Conservation (phyloP, 768 basidiomycete species). For the Boletus vermiculosoides region DNA sequence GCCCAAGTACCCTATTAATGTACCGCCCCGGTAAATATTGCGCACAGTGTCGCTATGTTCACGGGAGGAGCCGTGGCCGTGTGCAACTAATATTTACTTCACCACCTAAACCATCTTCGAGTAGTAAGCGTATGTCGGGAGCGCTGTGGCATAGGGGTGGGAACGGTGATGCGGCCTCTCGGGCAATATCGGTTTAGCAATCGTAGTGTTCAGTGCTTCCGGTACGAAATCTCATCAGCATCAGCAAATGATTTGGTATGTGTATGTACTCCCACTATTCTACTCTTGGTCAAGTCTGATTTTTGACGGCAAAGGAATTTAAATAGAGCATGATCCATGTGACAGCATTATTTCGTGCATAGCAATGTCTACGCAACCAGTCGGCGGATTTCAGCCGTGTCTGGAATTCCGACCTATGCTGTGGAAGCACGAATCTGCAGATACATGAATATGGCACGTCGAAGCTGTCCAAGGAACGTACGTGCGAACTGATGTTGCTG, state of each 20-base stretch:
- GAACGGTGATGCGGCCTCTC: background rate
- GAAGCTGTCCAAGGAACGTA: constrained; percentile 1
- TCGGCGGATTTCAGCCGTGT: background rate
- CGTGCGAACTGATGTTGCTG: background rate
- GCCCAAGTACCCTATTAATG: no score
- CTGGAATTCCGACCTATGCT: constrained; percentile 1
- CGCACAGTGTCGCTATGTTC: no score
- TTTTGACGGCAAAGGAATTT: background rate
- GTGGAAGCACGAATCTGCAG: background rate
- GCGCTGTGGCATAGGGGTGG: background rate
- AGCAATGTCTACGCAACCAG: background rate
- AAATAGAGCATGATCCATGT: background rate
- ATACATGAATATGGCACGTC: background rate
- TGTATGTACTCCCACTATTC: background rate
- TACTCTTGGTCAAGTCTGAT: background rate
- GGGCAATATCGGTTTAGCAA: background rate
- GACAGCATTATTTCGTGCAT: background rate
- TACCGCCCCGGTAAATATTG: no score
- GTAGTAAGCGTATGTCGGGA: background rate
- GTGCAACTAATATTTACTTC: no score
- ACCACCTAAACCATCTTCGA: no score
- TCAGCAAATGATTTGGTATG: background rate
- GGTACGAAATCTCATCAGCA: background rate
- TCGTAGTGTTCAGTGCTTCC: background rate
- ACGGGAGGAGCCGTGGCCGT: no score